Percentiles rank a stretch among this genome's conserved stretches.
Conservation (phyloP, 1,284 basidiomycete genomes). For the Garcileccinum viscosum region DNA sequence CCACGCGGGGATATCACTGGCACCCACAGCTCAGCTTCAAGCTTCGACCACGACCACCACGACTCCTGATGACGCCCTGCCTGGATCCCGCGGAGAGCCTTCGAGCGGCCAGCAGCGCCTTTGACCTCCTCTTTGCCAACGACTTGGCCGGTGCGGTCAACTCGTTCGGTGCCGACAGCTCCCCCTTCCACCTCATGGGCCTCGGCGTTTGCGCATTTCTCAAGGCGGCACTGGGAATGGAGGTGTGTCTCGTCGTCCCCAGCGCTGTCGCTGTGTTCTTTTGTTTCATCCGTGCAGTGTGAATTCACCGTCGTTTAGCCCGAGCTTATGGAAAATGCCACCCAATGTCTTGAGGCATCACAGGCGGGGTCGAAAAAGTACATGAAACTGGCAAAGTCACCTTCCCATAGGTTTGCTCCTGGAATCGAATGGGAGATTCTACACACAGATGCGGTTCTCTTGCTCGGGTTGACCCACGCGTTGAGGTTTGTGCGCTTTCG, state of each 20-base stretch:
- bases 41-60: slow-evolving; percentile 7
- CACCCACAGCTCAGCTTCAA: neutral
- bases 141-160: slow-evolving; percentile 60
- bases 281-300: neutral
- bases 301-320: slow-evolving; percentile 16
- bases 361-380: slow-evolving; percentile 67
- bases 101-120: slow-evolving; percentile 60
- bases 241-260: slow-evolving; percentile 50
- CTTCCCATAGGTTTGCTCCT: slow-evolving; percentile 56
- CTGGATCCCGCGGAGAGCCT: slow-evolving; percentile 47
- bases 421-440: slow-evolving; percentile 78
- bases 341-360: slow-evolving; percentile 56
- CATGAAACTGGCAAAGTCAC: slow-evolving; percentile 52
- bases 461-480: slow-evolving; percentile 72
- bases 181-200: slow-evolving; percentile 75
- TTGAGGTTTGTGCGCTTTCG: slow-evolving; percentile 54
- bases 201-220: slow-evolving; percentile 76
- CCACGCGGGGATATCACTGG: neutral
- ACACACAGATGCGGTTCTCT: slow-evolving; percentile 71
- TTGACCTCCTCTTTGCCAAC: slow-evolving; percentile 72
- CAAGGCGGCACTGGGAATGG: slow-evolving; percentile 80
- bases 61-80: neutral
- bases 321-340: slow-evolving; percentile 54
- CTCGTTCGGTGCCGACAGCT: slow-evolving; percentile 54
- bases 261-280: neutral